A percentile compares a stretch with the other conserved stretches of the same genome.
These are phyloP conservation scores for Debaryomycetaceae sp. DNA, from an alignment of 1,139 yeast genomes.

Conservation along the genomic window DNA sequence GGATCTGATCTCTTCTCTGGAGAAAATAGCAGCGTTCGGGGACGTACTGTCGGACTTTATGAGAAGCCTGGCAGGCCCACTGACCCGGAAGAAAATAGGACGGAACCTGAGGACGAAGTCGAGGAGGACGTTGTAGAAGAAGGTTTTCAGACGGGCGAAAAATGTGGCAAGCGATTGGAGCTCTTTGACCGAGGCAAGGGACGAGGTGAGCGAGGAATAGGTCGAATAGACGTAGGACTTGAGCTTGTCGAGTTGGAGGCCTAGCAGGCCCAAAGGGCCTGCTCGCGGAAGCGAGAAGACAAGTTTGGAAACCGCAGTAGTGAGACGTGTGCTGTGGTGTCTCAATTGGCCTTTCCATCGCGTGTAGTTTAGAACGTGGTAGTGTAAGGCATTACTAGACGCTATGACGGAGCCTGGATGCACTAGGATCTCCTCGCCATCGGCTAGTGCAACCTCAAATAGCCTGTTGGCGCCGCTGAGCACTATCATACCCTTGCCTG, in stretches of 20 bases:
- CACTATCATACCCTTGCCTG: constrained; percentile 38
- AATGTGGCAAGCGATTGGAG: not conserved
- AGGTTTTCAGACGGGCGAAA: constrained; percentile 3
- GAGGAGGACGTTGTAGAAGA: constrained; percentile 7
- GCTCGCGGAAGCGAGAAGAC: not conserved
- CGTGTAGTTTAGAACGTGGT: not conserved
- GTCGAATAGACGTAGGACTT: not conserved
- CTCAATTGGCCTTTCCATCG: not conserved
- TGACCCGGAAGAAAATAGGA: constrained; percentile 20
- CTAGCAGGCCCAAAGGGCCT: not conserved
- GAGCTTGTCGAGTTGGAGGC: not conserved
- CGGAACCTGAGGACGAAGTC: constrained; percentile 5
- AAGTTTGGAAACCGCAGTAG: not conserved
- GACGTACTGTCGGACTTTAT: constrained; percentile 15
- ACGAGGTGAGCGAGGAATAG: not conserved
- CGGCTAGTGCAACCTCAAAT: constrained; percentile 24
- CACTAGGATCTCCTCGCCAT: constrained; percentile 30
- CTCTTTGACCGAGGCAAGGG: not conserved
- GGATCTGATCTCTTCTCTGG: constrained; percentile 19
- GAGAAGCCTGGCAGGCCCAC: constrained; percentile 26
- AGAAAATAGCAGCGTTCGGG: constrained; percentile 15
- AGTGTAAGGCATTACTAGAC: constrained; percentile 10
- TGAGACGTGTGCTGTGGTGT: not conserved
- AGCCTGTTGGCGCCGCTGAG: constrained; percentile 35
- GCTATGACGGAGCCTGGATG: constrained; percentile 38